Evolutionary conservation across 305 asterid genomes (phyloP).

Genomic region (Salvia sclarea): DNA sequence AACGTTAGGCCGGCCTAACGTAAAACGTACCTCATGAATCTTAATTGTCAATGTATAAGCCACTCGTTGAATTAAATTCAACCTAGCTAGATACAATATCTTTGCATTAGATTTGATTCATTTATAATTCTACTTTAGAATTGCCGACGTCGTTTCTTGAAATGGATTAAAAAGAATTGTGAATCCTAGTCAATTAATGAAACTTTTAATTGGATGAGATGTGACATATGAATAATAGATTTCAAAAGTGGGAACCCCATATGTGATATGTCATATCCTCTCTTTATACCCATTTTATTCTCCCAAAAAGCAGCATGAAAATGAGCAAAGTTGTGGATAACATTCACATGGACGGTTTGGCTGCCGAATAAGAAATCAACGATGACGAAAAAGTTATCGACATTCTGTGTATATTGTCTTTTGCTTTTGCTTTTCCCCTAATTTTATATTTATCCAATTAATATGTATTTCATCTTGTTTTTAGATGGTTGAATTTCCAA

Average conservation of each 20-base stretch:
- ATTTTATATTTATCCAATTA: not conserved
- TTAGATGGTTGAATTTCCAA: too few species aligned
- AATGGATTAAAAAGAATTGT: not conserved
- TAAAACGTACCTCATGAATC: too few species aligned
- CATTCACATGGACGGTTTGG: slow-evolving; percentile 12
- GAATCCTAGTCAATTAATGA: not conserved
- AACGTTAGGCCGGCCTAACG: too few species aligned
- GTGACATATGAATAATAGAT: too few species aligned
- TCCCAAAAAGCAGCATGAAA: slow-evolving; percentile 9
- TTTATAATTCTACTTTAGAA: not conserved
- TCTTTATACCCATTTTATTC: not conserved
- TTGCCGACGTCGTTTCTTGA: not conserved
- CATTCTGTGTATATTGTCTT: slow-evolving; percentile 5
- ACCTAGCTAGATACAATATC: not conserved
- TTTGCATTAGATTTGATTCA: not conserved
- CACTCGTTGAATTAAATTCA: not conserved
- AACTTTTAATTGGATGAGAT: not conserved
- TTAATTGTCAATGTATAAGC: too few species aligned
- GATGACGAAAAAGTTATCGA: not conserved
- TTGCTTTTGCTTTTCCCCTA: not conserved
- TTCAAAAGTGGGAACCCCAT: too few species aligned
- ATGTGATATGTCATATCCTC: too few species aligned
- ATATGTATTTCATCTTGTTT: too few species aligned
- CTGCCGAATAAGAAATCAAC: not conserved
- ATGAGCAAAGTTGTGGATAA: slow-evolving; percentile 1